Evolutionary conservation across 2,329 filamentous ascomycete genomes (phyloP), one percentile per base, ranked within the genome.

Genomic region (Ophiocordyceps australis): DNA sequence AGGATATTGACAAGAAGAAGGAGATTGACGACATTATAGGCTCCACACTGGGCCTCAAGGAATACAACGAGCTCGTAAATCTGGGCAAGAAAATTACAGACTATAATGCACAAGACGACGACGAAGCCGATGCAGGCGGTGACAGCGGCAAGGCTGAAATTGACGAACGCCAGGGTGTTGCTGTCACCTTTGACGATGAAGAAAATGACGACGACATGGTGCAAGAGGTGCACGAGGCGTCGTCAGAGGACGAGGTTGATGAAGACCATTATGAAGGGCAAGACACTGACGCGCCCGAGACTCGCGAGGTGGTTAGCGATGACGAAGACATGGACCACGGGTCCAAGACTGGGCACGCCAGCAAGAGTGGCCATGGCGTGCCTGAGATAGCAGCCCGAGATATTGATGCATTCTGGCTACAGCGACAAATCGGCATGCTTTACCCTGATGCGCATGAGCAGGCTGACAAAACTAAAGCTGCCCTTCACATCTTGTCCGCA

Each of bases 31-130:
- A 95, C 36, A 72, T 95, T 31, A 52, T 98, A 22, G 89, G 86
- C n/a, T 66, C 66, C 19, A 72, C 73, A 1, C 68, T 94, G 58
- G 74, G 65, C 25, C 69, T 81, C 2, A 92, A 94, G 46, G 76
- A 93, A 47, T 98, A 95, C 57, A 95, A 95, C 45, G 86, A 95
- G 54, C 57, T 98, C 37, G 74, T 95, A 28, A 98, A 94, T 45
- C 58, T 98, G 22, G 82, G 85, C 35, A 98, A 98, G 59, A 98
- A 98, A 55, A 93, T 98, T 35, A 98, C 89, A 25, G 89, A 98
- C 49, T 98, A 95, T 50, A 80, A 95, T 50, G 80, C 80, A 20
- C 83, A 95, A 46, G 86, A 95, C 36, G 89, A 95, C 34, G 86
- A 93, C 36, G 74, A 83, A 30, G 79, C 82, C 59, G 76, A 69